phyloP scores from a whole-genome alignment of 225 moss, liverwort and hornwort species.

The Neckera pumila region DNA sequence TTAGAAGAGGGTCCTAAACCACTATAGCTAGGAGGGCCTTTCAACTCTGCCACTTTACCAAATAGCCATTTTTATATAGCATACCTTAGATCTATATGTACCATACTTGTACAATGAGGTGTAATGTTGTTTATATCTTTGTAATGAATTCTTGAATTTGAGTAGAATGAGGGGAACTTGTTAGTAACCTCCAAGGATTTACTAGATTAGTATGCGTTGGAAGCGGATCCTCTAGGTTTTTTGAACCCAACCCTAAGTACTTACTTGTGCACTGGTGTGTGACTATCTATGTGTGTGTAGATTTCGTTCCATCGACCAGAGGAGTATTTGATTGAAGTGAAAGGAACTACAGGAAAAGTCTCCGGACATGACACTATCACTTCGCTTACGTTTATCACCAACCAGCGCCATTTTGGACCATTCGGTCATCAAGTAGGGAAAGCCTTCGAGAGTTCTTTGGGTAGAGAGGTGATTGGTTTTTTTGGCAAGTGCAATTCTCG shows the following conservation, averaged over 20 bases:
- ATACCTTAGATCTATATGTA: background rate
- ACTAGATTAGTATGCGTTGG: no score
- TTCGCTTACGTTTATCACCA: background rate
- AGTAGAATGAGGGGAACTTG: no score
- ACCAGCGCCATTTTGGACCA: background rate
- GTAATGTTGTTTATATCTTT: background rate
- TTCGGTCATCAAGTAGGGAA: background rate
- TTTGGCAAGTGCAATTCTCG: background rate
- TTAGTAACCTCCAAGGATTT: no score
- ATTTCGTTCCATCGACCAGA: background rate
- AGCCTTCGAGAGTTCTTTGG: background rate
- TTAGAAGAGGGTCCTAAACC: background rate
- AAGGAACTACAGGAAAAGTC: background rate
- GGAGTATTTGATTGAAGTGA: background rate
- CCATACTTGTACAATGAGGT: background rate
- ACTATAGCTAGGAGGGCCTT: background rate
- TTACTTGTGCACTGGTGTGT: background rate
- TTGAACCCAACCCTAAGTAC: rapidly evolving
- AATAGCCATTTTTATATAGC: no score
- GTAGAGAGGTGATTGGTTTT: background rate
- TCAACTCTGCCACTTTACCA: background rate
- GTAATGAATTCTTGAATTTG: no score
- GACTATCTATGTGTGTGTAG: background rate
- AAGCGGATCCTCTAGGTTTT: background rate
- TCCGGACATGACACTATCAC: background rate